Percentiles rank a stretch among this genome's conserved stretches.
phyloP scores from a whole-genome alignment of 2,329 filamentous ascomycete genomes.

The Teratosphaeria destructans region DNA sequence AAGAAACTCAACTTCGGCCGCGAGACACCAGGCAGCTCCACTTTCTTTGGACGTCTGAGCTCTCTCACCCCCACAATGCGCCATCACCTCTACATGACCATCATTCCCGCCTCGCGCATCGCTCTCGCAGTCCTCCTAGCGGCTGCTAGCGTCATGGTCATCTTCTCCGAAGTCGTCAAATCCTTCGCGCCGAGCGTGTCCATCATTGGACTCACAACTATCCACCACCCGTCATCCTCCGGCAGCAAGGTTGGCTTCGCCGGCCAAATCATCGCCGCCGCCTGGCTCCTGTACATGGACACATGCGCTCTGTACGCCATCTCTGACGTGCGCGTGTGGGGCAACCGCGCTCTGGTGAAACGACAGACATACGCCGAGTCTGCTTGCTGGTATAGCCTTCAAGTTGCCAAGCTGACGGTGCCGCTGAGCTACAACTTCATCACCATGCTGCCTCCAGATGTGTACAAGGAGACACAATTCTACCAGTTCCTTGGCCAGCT shows the following conservation, averaged over 20 bases:
- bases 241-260: slow-evolving; percentile 72
- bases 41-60: slow-evolving; percentile 43
- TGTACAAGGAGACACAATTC: slow-evolving; percentile 72
- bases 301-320: slow-evolving; percentile 77
- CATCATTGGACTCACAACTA: slow-evolving; percentile 54
- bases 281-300: slow-evolving; percentile 96
- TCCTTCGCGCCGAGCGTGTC: slow-evolving; percentile 68
- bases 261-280: slow-evolving; percentile 71
- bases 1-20: slow-evolving; percentile 67
- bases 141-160: slow-evolving; percentile 66
- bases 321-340: slow-evolving; percentile 94
- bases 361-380: slow-evolving; percentile 88
- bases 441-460: slow-evolving; percentile 65
- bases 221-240: slow-evolving; percentile 62
- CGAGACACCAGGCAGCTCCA: slow-evolving; percentile 37
- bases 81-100: slow-evolving; percentile 63
- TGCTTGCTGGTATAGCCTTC: slow-evolving; percentile 90
- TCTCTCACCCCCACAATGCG: slow-evolving; percentile 72
- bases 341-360: slow-evolving; percentile 78
- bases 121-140: slow-evolving; percentile 57
- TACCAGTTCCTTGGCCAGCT: slow-evolving; percentile 75
- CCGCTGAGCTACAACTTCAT: slow-evolving; percentile 94
- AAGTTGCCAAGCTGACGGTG: slow-evolving; percentile 85
- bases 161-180: slow-evolving; percentile 92
- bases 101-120: slow-evolving; percentile 60